These are phyloP conservation scores for Malus hybrid DNA, from an alignment of 331 rosid genomes.

Conservation along the genomic window DNA sequence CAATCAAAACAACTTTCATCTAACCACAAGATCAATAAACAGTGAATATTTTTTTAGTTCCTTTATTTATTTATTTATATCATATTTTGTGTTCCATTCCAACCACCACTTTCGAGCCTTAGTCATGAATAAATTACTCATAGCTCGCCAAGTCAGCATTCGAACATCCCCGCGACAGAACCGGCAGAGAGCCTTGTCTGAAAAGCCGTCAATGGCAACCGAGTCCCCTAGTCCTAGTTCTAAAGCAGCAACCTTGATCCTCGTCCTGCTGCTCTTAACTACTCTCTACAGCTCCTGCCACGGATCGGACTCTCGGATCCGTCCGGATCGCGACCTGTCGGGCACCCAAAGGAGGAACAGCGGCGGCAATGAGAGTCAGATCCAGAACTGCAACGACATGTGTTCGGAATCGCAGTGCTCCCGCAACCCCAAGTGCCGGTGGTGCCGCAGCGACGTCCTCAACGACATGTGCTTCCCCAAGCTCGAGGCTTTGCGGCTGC, in stretches of 20 bases:
- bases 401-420: constrained; percentile 47
- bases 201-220: constrained; percentile 25
- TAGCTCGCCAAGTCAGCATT: neutral
- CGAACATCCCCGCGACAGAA: neutral
- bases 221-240: neutral
- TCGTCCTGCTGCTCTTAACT: constrained; percentile 12
- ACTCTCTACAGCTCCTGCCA: constrained; percentile 19
- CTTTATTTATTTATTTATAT: too few relatives aligned
- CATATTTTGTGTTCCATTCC: too few relatives aligned
- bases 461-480: constrained; percentile 75
- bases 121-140: too few relatives aligned
- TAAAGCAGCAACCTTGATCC: constrained; percentile 1
- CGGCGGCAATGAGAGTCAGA: constrained; percentile 8
- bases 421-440: constrained; percentile 51
- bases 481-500: constrained; percentile 72
- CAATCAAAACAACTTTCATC: too few relatives aligned
- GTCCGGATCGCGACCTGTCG: constrained; percentile 19
- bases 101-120: too few relatives aligned
- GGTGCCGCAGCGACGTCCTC: constrained; percentile 70
- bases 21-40: too few relatives aligned
- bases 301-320: constrained; percentile 18
- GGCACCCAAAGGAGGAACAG: constrained; percentile 11
- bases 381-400: constrained; percentile 51
- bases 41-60: too few relatives aligned
- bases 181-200: neutral